Percentiles rank a stretch among this genome's conserved stretches.
Conservation (phyloP, 2,329 filamentous ascomycete genomes). For the Ceratocystis diversiconidia region DNA sequence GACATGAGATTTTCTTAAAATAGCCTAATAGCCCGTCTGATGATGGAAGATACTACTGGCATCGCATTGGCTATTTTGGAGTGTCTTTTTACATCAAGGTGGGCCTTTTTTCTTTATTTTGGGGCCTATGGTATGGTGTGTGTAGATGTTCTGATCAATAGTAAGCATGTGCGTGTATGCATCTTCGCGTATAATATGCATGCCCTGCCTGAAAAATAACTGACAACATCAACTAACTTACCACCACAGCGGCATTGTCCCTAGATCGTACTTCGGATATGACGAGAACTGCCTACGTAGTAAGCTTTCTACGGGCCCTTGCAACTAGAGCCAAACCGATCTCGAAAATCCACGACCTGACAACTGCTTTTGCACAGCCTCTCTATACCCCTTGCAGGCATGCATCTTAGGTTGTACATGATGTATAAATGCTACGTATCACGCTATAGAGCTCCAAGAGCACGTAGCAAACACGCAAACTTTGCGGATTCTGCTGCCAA, state of each 20-base stretch:
- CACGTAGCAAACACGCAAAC: background rate
- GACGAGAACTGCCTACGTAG: background rate
- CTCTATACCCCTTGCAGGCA: background rate
- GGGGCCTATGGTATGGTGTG: too few relatives aligned
- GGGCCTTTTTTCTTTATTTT: too few relatives aligned
- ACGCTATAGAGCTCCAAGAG: background rate
- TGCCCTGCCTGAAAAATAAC: background rate
- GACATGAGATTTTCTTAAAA: background rate
- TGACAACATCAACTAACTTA: too few relatives aligned
- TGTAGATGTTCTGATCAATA: too few relatives aligned
- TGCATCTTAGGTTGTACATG: background rate
- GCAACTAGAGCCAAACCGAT: background rate
- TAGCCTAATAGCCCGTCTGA: background rate
- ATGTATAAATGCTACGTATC: background rate
- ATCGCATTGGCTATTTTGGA: background rate
- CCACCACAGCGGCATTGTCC: background rate
- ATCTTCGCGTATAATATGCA: background rate
- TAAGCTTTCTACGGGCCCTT: background rate
- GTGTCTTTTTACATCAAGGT: background rate
- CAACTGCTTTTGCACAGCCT: constrained; percentile 1
- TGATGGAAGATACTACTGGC: background rate
- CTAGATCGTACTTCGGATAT: background rate
- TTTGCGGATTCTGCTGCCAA: too few relatives aligned
- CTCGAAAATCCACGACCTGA: background rate
- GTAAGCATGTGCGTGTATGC: background rate